Base-by-base conservation (phyloP, 805 yeast genomes). In the Zygotorulaspora sp. region DNA sequence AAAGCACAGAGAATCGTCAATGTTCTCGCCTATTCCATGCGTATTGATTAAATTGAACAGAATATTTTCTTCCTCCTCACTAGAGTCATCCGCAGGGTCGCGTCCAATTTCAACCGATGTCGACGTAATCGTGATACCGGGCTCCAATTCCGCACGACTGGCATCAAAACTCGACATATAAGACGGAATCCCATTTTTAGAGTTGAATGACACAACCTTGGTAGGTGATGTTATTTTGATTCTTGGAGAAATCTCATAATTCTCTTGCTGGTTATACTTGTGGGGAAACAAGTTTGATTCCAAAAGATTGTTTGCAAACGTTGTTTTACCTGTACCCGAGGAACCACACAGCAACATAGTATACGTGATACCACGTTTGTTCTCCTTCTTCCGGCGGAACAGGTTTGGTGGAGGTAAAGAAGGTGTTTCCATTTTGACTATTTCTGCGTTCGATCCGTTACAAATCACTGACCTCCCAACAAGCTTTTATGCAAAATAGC, bases 1-100 rank as follows among this genome's bases (percentile, higher is more conserved):
- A 52, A 74, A 77, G 55, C 90, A 82, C 35, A 80, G 50, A 32
- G 75, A 70, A 60, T 82, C 83, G 63, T 85, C 82, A 48, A 85
- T 69, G 58, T 80, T 79, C 51, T 82, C 89, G 29, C 90, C 92
- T 53, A 82, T 78, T 1, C 90, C 92, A 14, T 86, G 83, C 4
- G 90, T 75, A 75, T 50, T 80, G 75, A 48, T 80, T 77, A 65
- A 70, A 73, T 18, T 85, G 78, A 32, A 83, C 75, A 19, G 80
- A 68, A 64, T 78, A 4, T 37, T 36, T 19, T 56, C 61, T 3
- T 56, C 58, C 27, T 50, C 58, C 19, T 47, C 48, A 11, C 26
- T 28, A 12, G 30, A 21, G 9, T 12, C 27, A 18, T 28, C 22
- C 6, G 43, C 35, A 8, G 37, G 40, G 11, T 43, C 43, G 3